Percentiles rank a stretch among this genome's conserved stretches.
These are phyloP conservation scores for Metschnikowia similis DNA, from an alignment of 805 yeast species.

Conservation along the genomic window DNA sequence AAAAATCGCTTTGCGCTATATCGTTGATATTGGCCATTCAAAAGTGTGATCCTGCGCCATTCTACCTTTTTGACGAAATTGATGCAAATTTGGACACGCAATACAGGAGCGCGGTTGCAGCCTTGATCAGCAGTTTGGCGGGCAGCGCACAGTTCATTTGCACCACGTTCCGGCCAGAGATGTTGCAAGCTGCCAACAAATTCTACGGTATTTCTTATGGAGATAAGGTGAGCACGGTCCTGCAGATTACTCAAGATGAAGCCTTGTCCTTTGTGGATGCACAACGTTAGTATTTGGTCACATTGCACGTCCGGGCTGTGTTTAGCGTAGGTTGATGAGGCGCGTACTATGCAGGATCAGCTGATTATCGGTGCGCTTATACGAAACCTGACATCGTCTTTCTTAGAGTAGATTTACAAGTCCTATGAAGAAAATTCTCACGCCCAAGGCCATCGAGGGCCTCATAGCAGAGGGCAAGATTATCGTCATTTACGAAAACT, in stretches of 20 bases:
- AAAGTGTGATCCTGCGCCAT: slow-evolving; percentile 94
- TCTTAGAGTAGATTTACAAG: background rate
- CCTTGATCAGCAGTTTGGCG: slow-evolving; percentile 63
- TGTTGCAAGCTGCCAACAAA: slow-evolving; percentile 80
- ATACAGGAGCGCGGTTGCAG: slow-evolving; percentile 83
- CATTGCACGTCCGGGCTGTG: background rate
- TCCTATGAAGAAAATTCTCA: slow-evolving; percentile 16
- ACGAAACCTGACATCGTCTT: background rate
- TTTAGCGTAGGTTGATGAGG: background rate
- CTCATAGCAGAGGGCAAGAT: slow-evolving; percentile 64
- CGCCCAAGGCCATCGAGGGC: slow-evolving; percentile 42
- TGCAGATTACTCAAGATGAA: slow-evolving; percentile 62
- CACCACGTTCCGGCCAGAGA: slow-evolving; percentile 92
- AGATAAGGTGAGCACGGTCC: slow-evolving; percentile 75
- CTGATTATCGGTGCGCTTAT: background rate
- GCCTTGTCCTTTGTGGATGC: slow-evolving; percentile 86
- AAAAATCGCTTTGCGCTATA: slow-evolving; percentile 93
- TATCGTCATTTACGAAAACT: slow-evolving; percentile 59
- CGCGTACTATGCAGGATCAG: background rate
- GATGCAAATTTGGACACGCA: slow-evolving; percentile 95
- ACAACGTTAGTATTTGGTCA: slow-evolving; percentile 26
- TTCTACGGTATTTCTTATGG: slow-evolving; percentile 85
- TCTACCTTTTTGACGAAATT: slow-evolving; percentile 91
- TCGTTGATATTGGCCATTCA: slow-evolving; percentile 92
- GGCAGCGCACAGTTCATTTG: slow-evolving; percentile 83